These are phyloP conservation scores for Cadophora sp. DNA, from an alignment of 2,329 filamentous ascomycete species.

Conservation along the genomic window DNA sequence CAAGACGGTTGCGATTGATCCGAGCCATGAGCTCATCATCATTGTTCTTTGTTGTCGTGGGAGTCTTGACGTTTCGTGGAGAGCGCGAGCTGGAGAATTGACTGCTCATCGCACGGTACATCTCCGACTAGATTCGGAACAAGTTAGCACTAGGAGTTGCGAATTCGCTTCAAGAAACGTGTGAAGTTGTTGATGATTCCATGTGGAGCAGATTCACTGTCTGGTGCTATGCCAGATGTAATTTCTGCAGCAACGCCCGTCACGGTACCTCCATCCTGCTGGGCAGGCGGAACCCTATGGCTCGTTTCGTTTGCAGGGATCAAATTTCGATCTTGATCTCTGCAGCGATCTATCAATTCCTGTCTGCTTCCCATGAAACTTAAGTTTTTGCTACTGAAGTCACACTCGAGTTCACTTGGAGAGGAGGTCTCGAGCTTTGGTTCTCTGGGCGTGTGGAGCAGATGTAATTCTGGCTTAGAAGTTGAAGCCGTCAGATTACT, in stretches of 20 bases:
- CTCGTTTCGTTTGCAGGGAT: neutral
- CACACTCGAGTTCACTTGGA: neutral
- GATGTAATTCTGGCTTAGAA: neutral
- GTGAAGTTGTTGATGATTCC: slow-evolving; percentile 2
- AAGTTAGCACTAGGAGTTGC: neutral
- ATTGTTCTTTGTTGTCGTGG: neutral
- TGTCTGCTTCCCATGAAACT: neutral
- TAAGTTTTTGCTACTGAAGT: neutral
- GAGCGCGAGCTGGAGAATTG: neutral
- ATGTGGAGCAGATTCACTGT: neutral
- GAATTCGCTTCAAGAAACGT: neutral
- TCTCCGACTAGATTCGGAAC: neutral
- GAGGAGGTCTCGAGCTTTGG: neutral
- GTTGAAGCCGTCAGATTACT: slow-evolving; percentile 10
- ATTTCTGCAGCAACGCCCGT: neutral
- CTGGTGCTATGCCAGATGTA: neutral
- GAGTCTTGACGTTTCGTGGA: neutral
- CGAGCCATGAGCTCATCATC: neutral
- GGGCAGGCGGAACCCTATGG: no score
- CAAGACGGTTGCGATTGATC: neutral
- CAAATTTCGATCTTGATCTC: neutral
- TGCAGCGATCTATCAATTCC: neutral
- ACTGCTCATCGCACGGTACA: neutral
- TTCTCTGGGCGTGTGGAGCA: neutral
- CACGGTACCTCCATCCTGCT: neutral